Percentiles rank a stretch among this genome's conserved stretches.
Evolutionary conservation across 2,329 filamentous ascomycete genomes (phyloP).

Genomic region (Didymella sp.): DNA sequence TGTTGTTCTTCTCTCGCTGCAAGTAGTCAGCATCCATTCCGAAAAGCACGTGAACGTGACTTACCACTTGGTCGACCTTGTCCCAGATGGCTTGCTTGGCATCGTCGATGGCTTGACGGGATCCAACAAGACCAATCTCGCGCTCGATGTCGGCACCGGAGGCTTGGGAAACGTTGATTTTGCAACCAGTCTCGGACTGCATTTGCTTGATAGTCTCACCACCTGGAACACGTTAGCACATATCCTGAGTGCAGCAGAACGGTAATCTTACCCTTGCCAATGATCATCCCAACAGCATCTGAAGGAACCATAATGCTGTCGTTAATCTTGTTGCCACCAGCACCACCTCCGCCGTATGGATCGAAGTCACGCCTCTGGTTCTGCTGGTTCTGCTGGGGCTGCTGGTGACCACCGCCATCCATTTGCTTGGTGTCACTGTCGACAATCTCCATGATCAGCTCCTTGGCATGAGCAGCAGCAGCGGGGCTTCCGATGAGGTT

Average conservation of each 20-base stretch:
- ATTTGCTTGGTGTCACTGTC: conserved; percentile 76
- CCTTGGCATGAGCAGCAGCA: conserved; percentile 79
- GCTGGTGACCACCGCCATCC: conserved; percentile 40
- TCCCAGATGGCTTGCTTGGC: conserved; percentile 88
- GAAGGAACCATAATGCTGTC: conserved; percentile 87
- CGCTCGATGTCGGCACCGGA: conserved; percentile 80
- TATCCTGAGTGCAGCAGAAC: background rate
- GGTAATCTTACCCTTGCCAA: conserved; percentile 71
- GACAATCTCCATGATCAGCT: conserved; percentile 91
- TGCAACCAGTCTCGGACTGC: conserved; percentile 86
- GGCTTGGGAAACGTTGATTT: conserved; percentile 90
- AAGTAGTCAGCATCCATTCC: conserved; percentile 25
- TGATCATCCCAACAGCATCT: conserved; percentile 95
- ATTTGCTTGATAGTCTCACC: conserved; percentile 95
- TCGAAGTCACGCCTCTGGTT: conserved; percentile 49
- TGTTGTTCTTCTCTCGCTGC: conserved; percentile 57
- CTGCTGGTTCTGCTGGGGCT: conserved; percentile 24
- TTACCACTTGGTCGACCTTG: conserved; percentile 87
- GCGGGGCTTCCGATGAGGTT: conserved; percentile 83
- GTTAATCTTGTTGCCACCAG: conserved; percentile 68
- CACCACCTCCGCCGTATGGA: conserved; percentile 44
- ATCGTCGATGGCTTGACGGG: conserved; percentile 75
- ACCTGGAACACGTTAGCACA: conserved; percentile 52
- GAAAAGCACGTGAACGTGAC: conserved; percentile 34
- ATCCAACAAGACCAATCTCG: conserved; percentile 85